Conservation (phyloP, 2,329 filamentous ascomycete genomes). For the Botrytis porri region DNA sequence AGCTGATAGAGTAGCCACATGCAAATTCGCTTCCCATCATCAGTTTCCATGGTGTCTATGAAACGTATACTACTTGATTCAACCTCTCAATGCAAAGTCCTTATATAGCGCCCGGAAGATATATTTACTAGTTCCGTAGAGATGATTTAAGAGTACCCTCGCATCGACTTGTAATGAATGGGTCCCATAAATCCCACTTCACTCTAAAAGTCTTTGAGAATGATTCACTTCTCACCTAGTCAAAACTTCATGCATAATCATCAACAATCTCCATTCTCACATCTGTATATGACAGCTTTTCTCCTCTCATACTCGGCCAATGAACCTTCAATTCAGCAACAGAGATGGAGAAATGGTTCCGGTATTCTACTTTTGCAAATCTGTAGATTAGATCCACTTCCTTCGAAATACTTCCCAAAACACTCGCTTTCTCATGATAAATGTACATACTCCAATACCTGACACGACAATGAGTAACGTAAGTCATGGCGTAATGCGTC, state of each 20-base stretch:
- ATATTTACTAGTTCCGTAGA: accelerated
- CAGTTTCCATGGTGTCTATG: no score
- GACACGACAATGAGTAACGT: neutral
- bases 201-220: neutral
- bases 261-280: neutral
- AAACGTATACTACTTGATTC: neutral
- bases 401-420: neutral
- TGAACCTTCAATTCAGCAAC: no score
- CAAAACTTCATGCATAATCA: neutral
- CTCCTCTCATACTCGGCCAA: neutral
- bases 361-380: neutral
- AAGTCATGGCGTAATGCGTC: no score
- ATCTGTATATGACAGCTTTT: neutral
- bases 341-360: no score
- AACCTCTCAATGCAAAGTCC: neutral
- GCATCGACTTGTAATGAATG: neutral
- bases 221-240: neutral
- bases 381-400: neutral
- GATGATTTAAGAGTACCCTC: neutral
- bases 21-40: neutral
- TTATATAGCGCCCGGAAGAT: neutral
- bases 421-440: neutral
- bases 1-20: accelerated
- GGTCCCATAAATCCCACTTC: neutral
- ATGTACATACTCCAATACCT: accelerated